Conservation (phyloP, 345 rosid genomes). For the Mercurialis annua region DNA sequence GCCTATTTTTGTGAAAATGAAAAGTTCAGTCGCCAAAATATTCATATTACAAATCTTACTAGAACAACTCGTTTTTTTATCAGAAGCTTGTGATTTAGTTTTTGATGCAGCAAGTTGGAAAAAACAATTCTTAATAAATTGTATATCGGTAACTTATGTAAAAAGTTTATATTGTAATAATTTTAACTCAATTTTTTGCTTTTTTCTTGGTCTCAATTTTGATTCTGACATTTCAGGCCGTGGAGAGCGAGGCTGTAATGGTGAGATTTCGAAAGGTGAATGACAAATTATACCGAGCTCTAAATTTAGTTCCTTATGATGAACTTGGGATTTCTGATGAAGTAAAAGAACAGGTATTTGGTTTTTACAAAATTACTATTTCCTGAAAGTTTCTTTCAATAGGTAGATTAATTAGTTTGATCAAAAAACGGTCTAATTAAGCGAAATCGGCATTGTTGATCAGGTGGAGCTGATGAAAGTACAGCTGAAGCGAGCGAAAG, state of each 20-base stretch:
- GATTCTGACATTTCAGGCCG: constrained; percentile 39
- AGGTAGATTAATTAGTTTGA: not conserved
- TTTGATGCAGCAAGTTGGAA: too few species aligned
- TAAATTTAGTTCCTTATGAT: constrained; percentile 40
- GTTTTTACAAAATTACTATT: not conserved
- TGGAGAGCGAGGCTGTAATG: constrained; percentile 50
- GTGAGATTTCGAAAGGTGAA: constrained; percentile 43
- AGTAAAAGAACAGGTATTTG: constrained; percentile 51
- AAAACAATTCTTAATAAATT: too few species aligned
- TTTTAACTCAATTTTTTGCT: not conserved
- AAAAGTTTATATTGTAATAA: too few species aligned
- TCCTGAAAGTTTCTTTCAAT: not conserved
- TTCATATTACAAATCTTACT: too few species aligned
- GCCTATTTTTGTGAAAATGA: too few species aligned
- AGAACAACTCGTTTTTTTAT: too few species aligned
- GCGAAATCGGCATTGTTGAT: not conserved
- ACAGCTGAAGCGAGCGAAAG: constrained; percentile 54
- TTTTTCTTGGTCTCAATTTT: not conserved
- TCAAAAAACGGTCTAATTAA: not conserved
- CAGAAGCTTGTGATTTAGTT: too few species aligned
- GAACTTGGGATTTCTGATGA: constrained; percentile 58
- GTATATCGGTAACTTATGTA: too few species aligned
- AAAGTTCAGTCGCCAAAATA: too few species aligned
- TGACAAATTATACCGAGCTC: constrained; percentile 44
- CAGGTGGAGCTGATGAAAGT: constrained; percentile 50